phyloP scores from a whole-genome alignment of 1,284 basidiomycete species.

The Heliocybe sulcata region DNA sequence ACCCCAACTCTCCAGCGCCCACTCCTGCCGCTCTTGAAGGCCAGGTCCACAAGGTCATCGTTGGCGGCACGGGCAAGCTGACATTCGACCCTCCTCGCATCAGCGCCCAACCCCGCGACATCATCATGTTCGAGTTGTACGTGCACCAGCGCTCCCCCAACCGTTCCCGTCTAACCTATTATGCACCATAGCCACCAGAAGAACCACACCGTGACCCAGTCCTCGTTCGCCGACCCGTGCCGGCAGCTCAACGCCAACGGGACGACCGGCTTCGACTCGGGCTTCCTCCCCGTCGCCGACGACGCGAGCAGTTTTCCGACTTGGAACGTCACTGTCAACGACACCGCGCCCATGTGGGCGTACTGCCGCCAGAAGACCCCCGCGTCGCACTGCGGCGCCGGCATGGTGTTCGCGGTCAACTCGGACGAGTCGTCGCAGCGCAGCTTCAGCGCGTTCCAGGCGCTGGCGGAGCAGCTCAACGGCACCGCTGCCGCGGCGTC shows the following conservation, averaged over 20 bases:
- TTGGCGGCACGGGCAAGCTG: slow-evolving; percentile 41
- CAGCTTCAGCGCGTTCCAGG: slow-evolving; percentile 34
- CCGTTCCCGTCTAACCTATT: no score
- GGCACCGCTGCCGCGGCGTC: slow-evolving; percentile 16
- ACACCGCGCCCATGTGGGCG: slow-evolving; percentile 25
- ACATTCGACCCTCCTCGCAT: slow-evolving; percentile 44
- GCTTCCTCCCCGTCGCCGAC: slow-evolving; percentile 46
- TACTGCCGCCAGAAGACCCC: slow-evolving; percentile 28
- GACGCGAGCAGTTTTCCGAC: slow-evolving; percentile 39
- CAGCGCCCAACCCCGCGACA: slow-evolving; percentile 40
- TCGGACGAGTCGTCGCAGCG: slow-evolving; percentile 27
- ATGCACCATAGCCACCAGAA: slow-evolving; percentile 48
- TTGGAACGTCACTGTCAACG: slow-evolving; percentile 47
- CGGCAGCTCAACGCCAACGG: slow-evolving; percentile 28
- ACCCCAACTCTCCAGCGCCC: slow-evolving; percentile 41
- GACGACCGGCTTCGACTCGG: slow-evolving; percentile 51
- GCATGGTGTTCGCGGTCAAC: slow-evolving; percentile 40
- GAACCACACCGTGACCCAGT: slow-evolving; percentile 68
- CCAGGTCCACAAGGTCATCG: slow-evolving; percentile 37
- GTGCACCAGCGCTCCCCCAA: no score
- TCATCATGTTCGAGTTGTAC: slow-evolving; percentile 50
- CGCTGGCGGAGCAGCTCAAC: slow-evolving; percentile 25
- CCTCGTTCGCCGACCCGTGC: slow-evolving; percentile 55
- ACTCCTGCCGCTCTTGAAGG: slow-evolving; percentile 38
- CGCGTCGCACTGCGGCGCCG: slow-evolving; percentile 33